phyloP scores from a whole-genome alignment of 306 rosid genomes.

The Herpetospermum pedunculosum region DNA sequence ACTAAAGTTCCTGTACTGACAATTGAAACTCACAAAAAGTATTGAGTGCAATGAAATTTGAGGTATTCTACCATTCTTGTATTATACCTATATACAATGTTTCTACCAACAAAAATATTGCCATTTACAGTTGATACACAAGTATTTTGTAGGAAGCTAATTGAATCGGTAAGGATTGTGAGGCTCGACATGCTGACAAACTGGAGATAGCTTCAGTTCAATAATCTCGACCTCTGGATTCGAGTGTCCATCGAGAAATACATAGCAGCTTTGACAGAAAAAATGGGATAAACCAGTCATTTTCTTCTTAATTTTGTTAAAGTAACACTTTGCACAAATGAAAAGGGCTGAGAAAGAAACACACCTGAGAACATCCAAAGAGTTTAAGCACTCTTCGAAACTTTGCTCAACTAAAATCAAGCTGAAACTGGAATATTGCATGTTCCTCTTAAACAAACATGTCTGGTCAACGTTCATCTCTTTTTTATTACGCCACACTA shows the following conservation, averaged over 20 bases:
- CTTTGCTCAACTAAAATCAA: neutral
- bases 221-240: slow-evolving; percentile 37
- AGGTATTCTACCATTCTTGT: neutral
- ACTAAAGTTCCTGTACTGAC: neutral
- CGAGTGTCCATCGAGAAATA: slow-evolving; percentile 54
- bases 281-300: neutral
- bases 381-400: slow-evolving; percentile 32
- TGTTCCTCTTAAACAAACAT: too few species aligned
- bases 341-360: neutral
- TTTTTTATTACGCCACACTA: too few species aligned
- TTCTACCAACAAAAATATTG: neutral
- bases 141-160: neutral
- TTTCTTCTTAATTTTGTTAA: neutral
- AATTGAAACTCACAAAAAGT: neutral
- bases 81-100: neutral
- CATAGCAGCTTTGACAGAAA: neutral
- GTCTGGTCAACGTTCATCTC: too few species aligned
- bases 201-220: slow-evolving; percentile 36
- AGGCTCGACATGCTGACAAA: slow-evolving; percentile 26
- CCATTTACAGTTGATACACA: neutral
- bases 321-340: neutral
- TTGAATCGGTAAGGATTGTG: slow-evolving; percentile 6
- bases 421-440: too few species aligned
- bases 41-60: neutral
- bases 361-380: slow-evolving; percentile 85